phyloP scores from a whole-genome alignment of 306 rosid genomes.

The Ormosia semicastrata region DNA sequence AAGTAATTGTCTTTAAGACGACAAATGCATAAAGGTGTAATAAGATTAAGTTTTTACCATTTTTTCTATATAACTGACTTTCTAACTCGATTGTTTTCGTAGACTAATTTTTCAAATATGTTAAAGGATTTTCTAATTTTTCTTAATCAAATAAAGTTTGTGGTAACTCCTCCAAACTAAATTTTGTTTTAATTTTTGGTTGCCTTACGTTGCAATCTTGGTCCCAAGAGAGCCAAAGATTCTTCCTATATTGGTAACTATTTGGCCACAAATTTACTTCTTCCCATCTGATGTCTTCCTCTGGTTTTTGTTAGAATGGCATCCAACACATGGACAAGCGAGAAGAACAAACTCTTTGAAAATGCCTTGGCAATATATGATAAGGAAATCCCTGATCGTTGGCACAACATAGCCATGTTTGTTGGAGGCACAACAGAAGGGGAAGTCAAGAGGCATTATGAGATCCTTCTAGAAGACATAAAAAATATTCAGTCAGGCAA shows the following conservation, averaged over 20 bases:
- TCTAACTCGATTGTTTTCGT: too few species aligned
- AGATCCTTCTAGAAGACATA: conserved; percentile 59
- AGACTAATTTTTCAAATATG: too few species aligned
- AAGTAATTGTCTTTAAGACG: too few species aligned
- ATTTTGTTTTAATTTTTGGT: too few species aligned
- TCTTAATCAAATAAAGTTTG: too few species aligned
- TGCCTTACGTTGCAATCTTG: too few species aligned
- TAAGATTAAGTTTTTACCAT: too few species aligned
- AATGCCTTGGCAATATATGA: conserved; percentile 66
- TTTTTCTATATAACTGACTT: too few species aligned
- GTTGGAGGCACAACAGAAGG: conserved; percentile 67
- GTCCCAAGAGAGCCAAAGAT: background rate
- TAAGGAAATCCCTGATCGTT: conserved; percentile 60
- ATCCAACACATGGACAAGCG: conserved; percentile 51
- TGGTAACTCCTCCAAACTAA: too few species aligned
- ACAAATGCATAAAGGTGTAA: too few species aligned
- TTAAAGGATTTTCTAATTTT: too few species aligned
- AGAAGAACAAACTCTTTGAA: conserved; percentile 62
- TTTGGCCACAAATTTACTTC: background rate
- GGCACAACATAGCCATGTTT: conserved; percentile 56
- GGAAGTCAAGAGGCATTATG: conserved; percentile 64
- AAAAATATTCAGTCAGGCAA: conserved; percentile 64
- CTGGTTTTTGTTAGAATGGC: conserved; percentile 42
- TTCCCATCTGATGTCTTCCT: conserved; percentile 12
- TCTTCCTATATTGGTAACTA: background rate